Evolutionary conservation across 2,329 filamentous ascomycete genomes (phyloP).

Genomic region (Pseudogymnoascus sp.): DNA sequence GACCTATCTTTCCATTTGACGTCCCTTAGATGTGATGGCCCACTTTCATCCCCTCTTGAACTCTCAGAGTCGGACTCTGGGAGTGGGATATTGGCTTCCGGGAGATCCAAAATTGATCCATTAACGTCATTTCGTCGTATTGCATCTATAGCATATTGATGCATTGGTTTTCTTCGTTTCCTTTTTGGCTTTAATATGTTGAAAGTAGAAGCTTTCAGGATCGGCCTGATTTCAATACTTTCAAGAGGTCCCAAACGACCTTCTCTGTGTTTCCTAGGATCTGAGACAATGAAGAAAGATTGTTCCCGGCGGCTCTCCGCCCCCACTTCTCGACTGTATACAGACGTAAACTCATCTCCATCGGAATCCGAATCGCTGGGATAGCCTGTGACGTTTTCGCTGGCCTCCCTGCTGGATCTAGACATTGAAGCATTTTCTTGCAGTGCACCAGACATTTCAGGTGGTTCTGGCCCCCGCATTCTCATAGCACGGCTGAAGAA

Average conservation of each 20-base stretch:
- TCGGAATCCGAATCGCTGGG: neutral
- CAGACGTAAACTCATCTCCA: neutral
- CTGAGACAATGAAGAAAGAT: neutral
- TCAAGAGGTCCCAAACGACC: neutral
- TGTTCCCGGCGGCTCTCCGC: neutral
- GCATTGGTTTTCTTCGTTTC: neutral
- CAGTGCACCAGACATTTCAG: neutral
- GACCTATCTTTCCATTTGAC: neutral
- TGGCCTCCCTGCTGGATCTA: neutral
- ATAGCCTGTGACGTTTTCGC: neutral
- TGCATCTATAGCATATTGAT: conserved; percentile 5
- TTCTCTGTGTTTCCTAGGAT: neutral
- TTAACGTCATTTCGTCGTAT: neutral
- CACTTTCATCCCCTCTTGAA: neutral
- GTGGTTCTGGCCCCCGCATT: neutral
- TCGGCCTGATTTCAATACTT: neutral
- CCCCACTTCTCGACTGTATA: neutral
- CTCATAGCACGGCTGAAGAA: neutral
- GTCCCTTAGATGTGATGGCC: neutral
- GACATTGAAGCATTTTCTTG: neutral
- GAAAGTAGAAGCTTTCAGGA: neutral
- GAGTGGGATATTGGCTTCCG: conserved; percentile 6
- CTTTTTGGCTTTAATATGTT: neutral
- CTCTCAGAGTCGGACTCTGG: conserved; percentile 4
- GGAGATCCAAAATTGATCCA: neutral